Base-by-base conservation (phyloP, 2,329 filamentous ascomycete genomes). In the Venturia nashicola region DNA sequence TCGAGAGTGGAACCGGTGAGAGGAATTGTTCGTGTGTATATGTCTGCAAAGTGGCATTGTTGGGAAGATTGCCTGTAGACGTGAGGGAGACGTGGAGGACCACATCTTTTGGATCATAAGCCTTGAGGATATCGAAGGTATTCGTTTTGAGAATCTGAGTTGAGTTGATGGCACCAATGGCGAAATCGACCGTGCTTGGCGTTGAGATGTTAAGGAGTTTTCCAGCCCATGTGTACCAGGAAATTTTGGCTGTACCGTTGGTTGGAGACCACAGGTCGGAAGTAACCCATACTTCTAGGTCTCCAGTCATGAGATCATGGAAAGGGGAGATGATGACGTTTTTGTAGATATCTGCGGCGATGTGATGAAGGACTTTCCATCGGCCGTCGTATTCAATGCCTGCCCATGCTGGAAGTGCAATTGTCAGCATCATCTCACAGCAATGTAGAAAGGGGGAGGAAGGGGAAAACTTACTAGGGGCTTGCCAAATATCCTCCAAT, bases 401-500 rank as follows among this genome's bases (percentile, higher is more conserved):
- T 0, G 84, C 82, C 84, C 84, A 87, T 0, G 82, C 48, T 54
- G 27, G 7, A 54, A 27, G 27, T 23, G 16, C 23, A 32, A 34
- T 32, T 14, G 14, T 54, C 23, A 54, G 48, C 16, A 54, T 54
- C 23, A 54, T 5, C 11, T 34, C 48, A 34, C 2, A 34, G 11
- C 40, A 42, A 42, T 14, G 40, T 12, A 42, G 40, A 14, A 7
- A 6, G 9, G 5, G 5, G 6, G 14, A 34, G 48, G 48, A 12
- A 4, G 5, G 27, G 16, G 23, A 9, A 54, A 7, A 54, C 48
- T 16, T 54, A 54, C 48, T 85, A 0, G 84, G 83, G 1, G 83
- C 83, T 67, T 84, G 82, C 83, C 83, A 86, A 65, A 85, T 81
- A 68, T 87, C 84, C 67, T 87, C 83, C 1, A 87, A 75, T 68